A percentile compares a stretch with the other conserved stretches of the same genome.
Evolutionary conservation across 2,329 filamentous ascomycete genomes (phyloP).

Genomic region (Claviceps sp.): DNA sequence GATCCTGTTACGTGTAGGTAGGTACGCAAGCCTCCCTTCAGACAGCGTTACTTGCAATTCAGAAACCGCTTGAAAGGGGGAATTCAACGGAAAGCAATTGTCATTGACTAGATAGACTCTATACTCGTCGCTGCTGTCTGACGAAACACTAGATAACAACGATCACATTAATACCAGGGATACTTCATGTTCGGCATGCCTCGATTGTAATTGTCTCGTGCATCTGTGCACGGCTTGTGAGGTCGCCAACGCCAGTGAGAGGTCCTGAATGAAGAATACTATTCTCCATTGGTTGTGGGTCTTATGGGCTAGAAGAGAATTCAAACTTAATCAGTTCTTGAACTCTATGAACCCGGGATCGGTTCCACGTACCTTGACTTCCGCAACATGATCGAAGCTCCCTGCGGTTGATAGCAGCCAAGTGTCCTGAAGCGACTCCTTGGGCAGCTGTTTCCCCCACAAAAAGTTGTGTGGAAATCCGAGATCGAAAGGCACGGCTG

Average conservation of each 20-base stretch:
- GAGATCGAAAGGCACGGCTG: conserved; percentile 44
- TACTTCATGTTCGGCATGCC: background rate
- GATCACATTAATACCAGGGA: background rate
- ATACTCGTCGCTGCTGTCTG: background rate
- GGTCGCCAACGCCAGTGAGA: conserved; percentile 21
- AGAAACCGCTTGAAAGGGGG: background rate
- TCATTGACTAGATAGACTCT: background rate
- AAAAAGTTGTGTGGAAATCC: conserved; percentile 56
- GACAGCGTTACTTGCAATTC: background rate
- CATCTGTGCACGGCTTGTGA: background rate
- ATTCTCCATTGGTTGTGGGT: conserved; percentile 27
- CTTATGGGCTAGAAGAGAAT: conserved; percentile 23
- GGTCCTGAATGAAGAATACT: conserved; percentile 22
- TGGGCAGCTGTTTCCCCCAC: conserved; percentile 24
- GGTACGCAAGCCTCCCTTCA: background rate
- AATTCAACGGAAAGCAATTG: background rate
- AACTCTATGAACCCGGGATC: background rate
- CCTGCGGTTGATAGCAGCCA: conserved; percentile 34
- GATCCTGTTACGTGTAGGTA: background rate
- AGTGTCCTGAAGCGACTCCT: conserved; percentile 24
- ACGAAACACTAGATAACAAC: background rate
- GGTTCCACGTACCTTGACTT: conserved; percentile 19
- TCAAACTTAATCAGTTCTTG: background rate
- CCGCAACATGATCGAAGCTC: conserved; percentile 35
- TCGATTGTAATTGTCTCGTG: background rate